phyloP scores from a whole-genome alignment of 768 basidiomycete species.

The Grammothele lineata region DNA sequence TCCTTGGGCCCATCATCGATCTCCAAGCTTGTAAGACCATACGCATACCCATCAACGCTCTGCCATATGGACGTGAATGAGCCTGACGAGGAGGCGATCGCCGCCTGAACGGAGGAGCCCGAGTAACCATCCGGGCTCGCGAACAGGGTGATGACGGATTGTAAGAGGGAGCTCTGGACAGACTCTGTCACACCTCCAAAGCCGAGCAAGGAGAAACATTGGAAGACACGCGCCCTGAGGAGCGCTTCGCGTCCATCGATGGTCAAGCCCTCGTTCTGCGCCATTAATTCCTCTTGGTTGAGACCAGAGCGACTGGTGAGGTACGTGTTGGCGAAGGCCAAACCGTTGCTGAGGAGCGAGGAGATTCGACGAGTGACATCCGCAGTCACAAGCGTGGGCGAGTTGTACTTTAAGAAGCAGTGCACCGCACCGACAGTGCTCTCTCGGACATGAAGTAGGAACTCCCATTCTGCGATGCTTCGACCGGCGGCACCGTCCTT shows the following conservation, averaged over 20 bases:
- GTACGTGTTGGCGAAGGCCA: conserved; percentile 88
- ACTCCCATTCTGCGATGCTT: conserved; percentile 79
- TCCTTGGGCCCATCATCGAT: conserved; percentile 38
- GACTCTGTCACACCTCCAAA: conserved; percentile 75
- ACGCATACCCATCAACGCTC: conserved; percentile 83
- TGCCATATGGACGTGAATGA: conserved; percentile 85
- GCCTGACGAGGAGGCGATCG: conserved; percentile 83
- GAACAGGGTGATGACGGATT: conserved; percentile 77
- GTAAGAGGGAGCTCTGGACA: conserved; percentile 76
- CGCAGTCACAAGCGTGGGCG: conserved; percentile 70
- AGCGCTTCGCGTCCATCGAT: conserved; percentile 79
- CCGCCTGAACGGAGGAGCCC: conserved; percentile 85
- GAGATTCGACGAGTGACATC: conserved; percentile 89
- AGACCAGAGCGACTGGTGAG: conserved; percentile 69
- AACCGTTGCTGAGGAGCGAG: conserved; percentile 81
- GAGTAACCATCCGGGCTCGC: conserved; percentile 83
- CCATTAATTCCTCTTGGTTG: conserved; percentile 35
- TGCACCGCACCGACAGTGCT: conserved; percentile 85
- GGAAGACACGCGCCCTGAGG: conserved; percentile 79
- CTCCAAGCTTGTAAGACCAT: conserved; percentile 77
- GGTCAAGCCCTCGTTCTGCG: conserved; percentile 40
- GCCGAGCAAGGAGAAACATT: conserved; percentile 84
- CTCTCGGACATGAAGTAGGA: conserved; percentile 87
- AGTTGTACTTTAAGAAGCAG: conserved; percentile 82
- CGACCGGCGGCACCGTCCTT: conserved; percentile 73